phyloP scores from a whole-genome alignment of 2,329 filamentous ascomycete genomes.

The Scedosporium aurantiacum region DNA sequence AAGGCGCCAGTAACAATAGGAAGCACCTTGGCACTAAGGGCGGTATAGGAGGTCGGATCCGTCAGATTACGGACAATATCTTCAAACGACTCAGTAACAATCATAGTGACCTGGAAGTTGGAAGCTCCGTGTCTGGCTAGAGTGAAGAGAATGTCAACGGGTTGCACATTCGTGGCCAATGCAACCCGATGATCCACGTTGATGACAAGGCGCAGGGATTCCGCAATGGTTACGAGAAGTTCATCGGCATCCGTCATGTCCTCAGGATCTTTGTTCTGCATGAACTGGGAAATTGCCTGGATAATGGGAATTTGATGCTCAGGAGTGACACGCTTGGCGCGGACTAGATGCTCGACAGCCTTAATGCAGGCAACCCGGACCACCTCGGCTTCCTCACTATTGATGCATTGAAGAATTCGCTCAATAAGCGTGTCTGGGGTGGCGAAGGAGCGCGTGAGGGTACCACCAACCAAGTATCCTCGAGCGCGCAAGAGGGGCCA shows the following conservation, averaged over 20 bases:
- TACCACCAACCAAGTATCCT: constrained; percentile 77
- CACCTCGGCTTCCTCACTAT: constrained; percentile 67
- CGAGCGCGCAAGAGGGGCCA: constrained; percentile 74
- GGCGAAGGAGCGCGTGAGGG: constrained; percentile 58
- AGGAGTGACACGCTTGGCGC: constrained; percentile 35
- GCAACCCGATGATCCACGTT: constrained; percentile 66
- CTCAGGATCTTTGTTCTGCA: constrained; percentile 66
- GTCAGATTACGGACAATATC: constrained; percentile 65
- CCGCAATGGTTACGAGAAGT: constrained; percentile 78
- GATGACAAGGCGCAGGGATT: constrained; percentile 75
- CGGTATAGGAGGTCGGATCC: constrained; percentile 58
- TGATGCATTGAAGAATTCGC: constrained; percentile 64
- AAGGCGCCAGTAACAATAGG: constrained; percentile 83
- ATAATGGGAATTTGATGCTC: constrained; percentile 52
- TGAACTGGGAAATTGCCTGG: constrained; percentile 58
- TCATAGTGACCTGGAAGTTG: constrained; percentile 82
- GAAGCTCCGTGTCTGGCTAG: constrained; percentile 78
- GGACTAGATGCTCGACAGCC: constrained; percentile 60
- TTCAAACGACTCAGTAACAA: constrained; percentile 86
- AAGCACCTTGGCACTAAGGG: constrained; percentile 73
- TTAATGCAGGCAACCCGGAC: constrained; percentile 89
- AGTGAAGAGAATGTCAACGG: constrained; percentile 75
- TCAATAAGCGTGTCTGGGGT: constrained; percentile 58
- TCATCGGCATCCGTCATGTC: constrained; percentile 87
- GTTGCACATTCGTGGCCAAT: constrained; percentile 58